These are phyloP conservation scores for Aspergillus oerlinghausenensis DNA, from an alignment of 2,329 filamentous ascomycete species.

Conservation along the genomic window DNA sequence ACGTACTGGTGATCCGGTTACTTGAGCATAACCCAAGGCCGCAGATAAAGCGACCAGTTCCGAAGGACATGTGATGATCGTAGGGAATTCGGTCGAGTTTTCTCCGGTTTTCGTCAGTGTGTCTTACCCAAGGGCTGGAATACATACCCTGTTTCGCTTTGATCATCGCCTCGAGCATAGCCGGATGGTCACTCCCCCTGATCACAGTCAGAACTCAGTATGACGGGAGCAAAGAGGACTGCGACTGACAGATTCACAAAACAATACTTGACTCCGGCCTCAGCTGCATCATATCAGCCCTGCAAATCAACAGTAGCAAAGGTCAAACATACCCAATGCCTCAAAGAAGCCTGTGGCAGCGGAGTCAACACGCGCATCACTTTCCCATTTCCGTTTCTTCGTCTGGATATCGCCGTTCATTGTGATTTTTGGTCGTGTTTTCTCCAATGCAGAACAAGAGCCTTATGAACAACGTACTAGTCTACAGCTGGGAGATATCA, in stretches of 20 bases:
- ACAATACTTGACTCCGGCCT: background rate
- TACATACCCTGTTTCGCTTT: slow-evolving; percentile 54
- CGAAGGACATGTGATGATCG: slow-evolving; percentile 71
- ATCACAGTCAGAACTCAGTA: background rate
- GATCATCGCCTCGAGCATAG: slow-evolving; percentile 71
- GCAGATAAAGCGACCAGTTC: slow-evolving; percentile 80
- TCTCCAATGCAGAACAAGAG: background rate
- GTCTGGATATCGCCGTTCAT: background rate
- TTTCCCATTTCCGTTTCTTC: background rate
- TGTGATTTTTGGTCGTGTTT: background rate
- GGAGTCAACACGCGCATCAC: background rate
- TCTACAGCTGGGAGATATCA: background rate
- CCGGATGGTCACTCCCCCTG: slow-evolving; percentile 50
- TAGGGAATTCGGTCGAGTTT: slow-evolving; percentile 57
- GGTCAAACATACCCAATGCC: background rate
- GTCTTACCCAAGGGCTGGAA: background rate
- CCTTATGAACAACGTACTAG: background rate
- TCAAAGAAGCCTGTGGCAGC: background rate
- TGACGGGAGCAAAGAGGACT: background rate
- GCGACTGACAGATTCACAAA: background rate
- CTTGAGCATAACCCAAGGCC: slow-evolving; percentile 70
- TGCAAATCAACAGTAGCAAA: background rate
- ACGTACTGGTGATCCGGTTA: slow-evolving; percentile 56
- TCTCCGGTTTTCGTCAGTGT: slow-evolving; percentile 31
- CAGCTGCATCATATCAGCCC: background rate